Percentiles rank a stretch among this genome's conserved stretches.
These are phyloP conservation scores for Lunasporangiospora selenospora DNA, from an alignment of 192 early-diverging fungal genomes.

Conservation along the genomic window DNA sequence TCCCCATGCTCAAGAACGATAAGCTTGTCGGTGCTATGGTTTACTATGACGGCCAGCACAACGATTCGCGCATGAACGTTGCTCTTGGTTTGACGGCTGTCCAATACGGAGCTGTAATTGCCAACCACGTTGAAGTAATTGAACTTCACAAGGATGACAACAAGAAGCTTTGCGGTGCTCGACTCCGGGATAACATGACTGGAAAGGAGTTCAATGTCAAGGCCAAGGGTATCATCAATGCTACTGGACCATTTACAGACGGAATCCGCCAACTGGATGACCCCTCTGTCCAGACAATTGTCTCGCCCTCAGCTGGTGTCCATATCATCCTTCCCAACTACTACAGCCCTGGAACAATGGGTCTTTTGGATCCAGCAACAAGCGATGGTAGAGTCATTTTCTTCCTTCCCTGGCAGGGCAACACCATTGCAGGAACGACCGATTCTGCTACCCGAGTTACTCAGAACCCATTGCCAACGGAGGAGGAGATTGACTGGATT, in stretches of 20 bases:
- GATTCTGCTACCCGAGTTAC: constrained; percentile 90
- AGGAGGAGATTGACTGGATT: constrained; percentile 97
- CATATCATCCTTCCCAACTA: constrained; percentile 97
- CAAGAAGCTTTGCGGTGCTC: constrained; percentile 77
- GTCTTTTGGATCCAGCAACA: constrained; percentile 92
- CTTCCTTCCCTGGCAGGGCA: constrained; percentile 98
- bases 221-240: constrained; percentile 95
- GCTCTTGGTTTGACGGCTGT: constrained; percentile 91
- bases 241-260: constrained; percentile 85
- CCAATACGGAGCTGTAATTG: constrained; percentile 87
- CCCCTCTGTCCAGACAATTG: constrained; percentile 78
- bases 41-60: constrained; percentile 98
- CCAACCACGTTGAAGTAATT: constrained; percentile 93
- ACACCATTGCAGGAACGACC: constrained; percentile 95
- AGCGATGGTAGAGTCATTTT: constrained; percentile 97
- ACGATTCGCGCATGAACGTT: constrained; percentile 97
- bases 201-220: constrained; percentile 87
- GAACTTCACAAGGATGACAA: constrained; percentile 76
- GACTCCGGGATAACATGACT: constrained; percentile 81
- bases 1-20: constrained; percentile 94
- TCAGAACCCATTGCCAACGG: constrained; percentile 84
- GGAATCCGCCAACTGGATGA: constrained; percentile 91
- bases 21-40: constrained; percentile 92
- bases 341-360: constrained; percentile 94
- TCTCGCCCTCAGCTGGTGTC: constrained; percentile 91